phyloP scores from a whole-genome alignment of 208 protist genomes.

The Wallacemonas sp. region DNA sequence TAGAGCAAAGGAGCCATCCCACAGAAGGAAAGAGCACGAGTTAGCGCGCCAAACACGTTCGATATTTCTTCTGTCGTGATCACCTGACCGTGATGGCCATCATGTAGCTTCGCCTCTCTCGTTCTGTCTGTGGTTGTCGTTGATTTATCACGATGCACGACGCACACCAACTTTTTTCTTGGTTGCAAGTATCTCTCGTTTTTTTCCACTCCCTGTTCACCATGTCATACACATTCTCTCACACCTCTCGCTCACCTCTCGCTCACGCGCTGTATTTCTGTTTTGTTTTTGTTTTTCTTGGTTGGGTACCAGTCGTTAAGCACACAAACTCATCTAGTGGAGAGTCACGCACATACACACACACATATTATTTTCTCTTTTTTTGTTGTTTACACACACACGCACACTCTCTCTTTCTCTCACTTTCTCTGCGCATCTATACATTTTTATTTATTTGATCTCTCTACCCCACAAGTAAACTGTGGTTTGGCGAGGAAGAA shows the following conservation, averaged over 20 bases:
- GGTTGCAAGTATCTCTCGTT: not conserved
- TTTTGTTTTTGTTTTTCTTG: conserved; percentile 16
- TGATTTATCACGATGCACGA: no score
- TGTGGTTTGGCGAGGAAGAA: no score
- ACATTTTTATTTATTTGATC: conserved; percentile 30
- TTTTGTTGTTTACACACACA: conserved; percentile 13
- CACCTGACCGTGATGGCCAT: no score
- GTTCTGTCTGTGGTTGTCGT: no score
- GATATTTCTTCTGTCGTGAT: no score
- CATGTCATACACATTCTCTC: not conserved
- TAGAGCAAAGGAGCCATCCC: no score
- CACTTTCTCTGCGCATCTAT: conserved; percentile 1
- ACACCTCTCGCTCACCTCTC: not conserved
- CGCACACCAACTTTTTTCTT: no score
- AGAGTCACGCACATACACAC: conserved; percentile 21
- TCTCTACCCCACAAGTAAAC: no score
- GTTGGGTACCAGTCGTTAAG: conserved; percentile 14
- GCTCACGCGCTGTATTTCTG: not conserved
- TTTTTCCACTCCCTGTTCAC: conserved; percentile 11
- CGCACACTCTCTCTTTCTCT: not conserved
- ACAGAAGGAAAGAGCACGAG: no score
- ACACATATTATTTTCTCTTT: conserved; percentile 5
- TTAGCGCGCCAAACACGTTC: no score
- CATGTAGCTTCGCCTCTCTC: no score
- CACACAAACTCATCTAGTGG: no score